Base-by-base conservation (phyloP, 2,329 filamentous ascomycete species). In the Thelonectria discophora region DNA sequence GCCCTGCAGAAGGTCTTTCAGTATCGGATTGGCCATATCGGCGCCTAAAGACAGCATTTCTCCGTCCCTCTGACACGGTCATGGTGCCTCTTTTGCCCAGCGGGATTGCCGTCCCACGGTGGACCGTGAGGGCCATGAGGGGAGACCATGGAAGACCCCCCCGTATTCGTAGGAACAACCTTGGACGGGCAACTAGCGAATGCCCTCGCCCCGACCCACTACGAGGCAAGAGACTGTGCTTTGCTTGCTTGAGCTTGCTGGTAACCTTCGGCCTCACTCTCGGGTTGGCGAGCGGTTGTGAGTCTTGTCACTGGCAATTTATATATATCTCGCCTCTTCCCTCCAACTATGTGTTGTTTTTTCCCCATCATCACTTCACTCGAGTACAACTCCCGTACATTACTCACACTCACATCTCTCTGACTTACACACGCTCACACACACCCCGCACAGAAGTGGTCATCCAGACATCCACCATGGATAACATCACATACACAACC, bases 401-500 rank as follows among this genome's bases (percentile, higher is more conserved):
- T 8, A 24, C 21, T 30, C 27, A 24, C 21, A 24, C 27, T 30
- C 7, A 30, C 5, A 8, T 2, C 6, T 10, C 7, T 4, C 27
- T 30, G 5, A 30, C 27, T 30, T 30, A 30, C 27, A 30, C 27
- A 24, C 24, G 7, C 4, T 7, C 24, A 24, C 24, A n/a, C n/a
- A n/a, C n/a, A n/a, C n/a, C n/a, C 21, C 21, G 3, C 21, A 24
- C 3, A 24, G 21, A 24, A 6, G 3, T 24, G 21, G 6, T 24
- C 21, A 3, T 24, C n/a, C n/a, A n/a, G n/a, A n/a, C n/a, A 24
- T 24, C 21, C 20, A 47, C 58, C 62, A 58, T 58, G 47, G 69
- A 71, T 17, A 60, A 64, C 17, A 71, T 71, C 53, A 32, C 60
- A 47, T 30, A 43, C 43, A 4, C 62, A 43, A 56, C 64, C 32